Conservation (phyloP, 1,284 basidiomycete species). For the Papiliotrema terrestris region DNA sequence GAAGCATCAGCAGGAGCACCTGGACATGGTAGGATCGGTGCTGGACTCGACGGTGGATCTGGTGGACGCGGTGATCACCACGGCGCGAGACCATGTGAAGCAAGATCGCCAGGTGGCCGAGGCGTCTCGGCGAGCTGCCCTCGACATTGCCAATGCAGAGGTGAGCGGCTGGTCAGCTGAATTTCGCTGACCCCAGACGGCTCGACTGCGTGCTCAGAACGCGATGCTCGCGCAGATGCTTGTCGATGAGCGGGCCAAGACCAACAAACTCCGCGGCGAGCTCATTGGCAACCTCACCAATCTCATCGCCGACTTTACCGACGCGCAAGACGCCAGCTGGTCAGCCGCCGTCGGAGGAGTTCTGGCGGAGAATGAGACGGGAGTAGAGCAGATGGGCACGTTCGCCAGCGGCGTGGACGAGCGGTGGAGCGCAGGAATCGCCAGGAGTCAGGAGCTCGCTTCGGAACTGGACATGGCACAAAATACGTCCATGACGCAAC, state of each 20-base stretch:
- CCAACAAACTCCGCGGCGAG: conserved; percentile 65
- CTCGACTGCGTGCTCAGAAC: conserved; percentile 69
- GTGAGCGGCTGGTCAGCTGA: conserved; percentile 14
- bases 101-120: conserved; percentile 57
- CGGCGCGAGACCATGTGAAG: conserved; percentile 59
- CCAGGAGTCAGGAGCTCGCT: conserved; percentile 4
- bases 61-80: conserved; percentile 60
- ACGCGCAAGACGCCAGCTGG: conserved; percentile 66
- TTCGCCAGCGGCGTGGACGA: conserved; percentile 6
- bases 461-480: conserved; percentile 11
- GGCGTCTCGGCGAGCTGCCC: conserved; percentile 56
- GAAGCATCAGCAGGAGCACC: conserved; percentile 40
- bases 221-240: conserved; percentile 61
- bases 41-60: conserved; percentile 49
- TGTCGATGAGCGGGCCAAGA: conserved; percentile 62
- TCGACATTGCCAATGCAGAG: conserved; percentile 59
- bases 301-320: conserved; percentile 66
- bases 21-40: conserved; percentile 41
- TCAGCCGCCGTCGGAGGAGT: conserved; percentile 59
- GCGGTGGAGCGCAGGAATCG: conserved; percentile 5
- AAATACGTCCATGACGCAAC: conserved; percentile 13
- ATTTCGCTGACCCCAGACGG: conserved; percentile 46
- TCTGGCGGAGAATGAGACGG: conserved; percentile 58
- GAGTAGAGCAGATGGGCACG: conserved; percentile 48
- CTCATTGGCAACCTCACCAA: conserved; percentile 67